These are phyloP conservation scores for Irpex rosettiformis DNA, from an alignment of 1,284 basidiomycete genomes.

Conservation along the genomic window DNA sequence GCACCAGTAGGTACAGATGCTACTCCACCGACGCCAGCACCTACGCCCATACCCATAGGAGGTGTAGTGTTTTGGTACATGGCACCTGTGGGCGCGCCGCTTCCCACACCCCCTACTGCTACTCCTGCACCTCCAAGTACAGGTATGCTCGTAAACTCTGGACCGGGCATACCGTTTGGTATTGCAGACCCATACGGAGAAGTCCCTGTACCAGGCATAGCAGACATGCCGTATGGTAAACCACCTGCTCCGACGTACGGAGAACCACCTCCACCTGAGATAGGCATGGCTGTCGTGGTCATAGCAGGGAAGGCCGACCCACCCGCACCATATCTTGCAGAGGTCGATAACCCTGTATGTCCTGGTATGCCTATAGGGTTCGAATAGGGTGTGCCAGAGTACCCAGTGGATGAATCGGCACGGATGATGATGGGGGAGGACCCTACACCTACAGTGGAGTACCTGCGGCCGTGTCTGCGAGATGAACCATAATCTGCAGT, in stretches of 20 bases:
- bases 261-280: background rate
- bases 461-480: conserved; percentile 2
- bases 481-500: background rate
- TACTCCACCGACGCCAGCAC: background rate
- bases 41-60: background rate
- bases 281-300: background rate
- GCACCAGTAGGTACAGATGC: background rate
- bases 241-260: conserved; percentile 5
- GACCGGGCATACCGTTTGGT: background rate
- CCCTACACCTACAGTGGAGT: conserved; percentile 6
- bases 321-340: background rate
- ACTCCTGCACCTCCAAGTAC: background rate
- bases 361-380: conserved; percentile 2
- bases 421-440: conserved; percentile 4
- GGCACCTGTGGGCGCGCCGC: background rate
- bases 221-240: background rate
- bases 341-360: conserved; percentile 3
- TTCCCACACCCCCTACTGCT: conserved; percentile 1
- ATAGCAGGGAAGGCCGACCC: background rate
- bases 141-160: background rate
- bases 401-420: background rate
- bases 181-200: conserved; percentile 4
- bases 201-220: background rate
- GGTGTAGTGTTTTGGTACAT: background rate
- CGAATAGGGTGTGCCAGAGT: background rate